These are phyloP conservation scores for Beauveria scarabaeidicola DNA, from an alignment of 2,329 filamentous ascomycete genomes.

Conservation along the genomic window DNA sequence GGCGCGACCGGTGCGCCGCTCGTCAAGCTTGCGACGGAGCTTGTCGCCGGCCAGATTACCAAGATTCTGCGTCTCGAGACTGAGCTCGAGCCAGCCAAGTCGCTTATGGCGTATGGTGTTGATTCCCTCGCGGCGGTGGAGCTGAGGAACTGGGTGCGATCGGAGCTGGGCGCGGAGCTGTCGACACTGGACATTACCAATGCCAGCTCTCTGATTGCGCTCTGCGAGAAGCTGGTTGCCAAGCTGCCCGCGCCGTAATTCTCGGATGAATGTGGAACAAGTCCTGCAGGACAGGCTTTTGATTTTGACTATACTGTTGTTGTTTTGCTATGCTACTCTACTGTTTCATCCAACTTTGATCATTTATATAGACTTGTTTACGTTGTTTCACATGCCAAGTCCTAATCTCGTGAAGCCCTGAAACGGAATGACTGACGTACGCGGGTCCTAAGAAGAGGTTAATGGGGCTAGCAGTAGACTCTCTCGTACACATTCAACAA, in stretches of 20 bases:
- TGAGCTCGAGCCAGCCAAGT: slow-evolving; percentile 18
- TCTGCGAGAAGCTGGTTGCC: slow-evolving; percentile 21
- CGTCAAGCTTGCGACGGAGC: slow-evolving; percentile 15
- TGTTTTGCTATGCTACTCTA: no score
- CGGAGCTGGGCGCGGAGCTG: slow-evolving; percentile 18
- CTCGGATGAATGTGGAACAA: no score
- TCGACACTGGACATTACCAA: slow-evolving; percentile 23
- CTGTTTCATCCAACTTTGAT: no score
- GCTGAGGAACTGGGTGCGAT: slow-evolving; percentile 20
- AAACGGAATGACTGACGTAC: no score
- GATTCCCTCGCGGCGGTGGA: slow-evolving; percentile 24
- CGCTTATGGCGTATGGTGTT: slow-evolving; percentile 20
- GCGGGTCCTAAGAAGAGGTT: no score
- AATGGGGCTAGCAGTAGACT: no score
- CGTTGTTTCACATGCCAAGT: no score
- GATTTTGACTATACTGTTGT: no score
- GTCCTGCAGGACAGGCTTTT: no score
- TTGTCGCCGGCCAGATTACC: slow-evolving; percentile 17
- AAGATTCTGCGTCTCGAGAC: slow-evolving; percentile 19
- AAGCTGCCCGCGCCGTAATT: neutral
- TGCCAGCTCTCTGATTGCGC: slow-evolving; percentile 16
- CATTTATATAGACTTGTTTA: no score
- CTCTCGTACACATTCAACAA: no score
- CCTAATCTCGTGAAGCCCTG: no score
- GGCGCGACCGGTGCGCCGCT: slow-evolving; percentile 10